Evolutionary conservation across 768 basidiomycete species (phyloP).

Genomic region (Serpula lacrymans): DNA sequence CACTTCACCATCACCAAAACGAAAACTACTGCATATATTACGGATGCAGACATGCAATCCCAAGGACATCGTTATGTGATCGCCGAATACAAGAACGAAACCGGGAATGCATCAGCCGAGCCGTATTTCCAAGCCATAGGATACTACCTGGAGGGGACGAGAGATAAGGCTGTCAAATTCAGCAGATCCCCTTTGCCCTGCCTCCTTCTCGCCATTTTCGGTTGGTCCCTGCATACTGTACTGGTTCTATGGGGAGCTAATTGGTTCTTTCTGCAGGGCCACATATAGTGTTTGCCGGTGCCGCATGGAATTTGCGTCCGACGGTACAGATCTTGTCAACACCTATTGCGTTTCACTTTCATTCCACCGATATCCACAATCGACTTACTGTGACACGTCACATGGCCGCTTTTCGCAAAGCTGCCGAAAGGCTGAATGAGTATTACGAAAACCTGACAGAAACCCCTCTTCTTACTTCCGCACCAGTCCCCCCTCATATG

Average conservation of each 20-base stretch:
- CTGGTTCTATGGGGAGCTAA: not conserved
- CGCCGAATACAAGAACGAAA: slow-evolving; percentile 19
- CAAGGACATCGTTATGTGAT: slow-evolving; percentile 15
- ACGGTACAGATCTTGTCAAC: slow-evolving; percentile 21
- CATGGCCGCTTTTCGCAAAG: slow-evolving; percentile 23
- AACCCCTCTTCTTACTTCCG: slow-evolving; percentile 8
- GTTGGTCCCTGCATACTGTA: slow-evolving; percentile 13
- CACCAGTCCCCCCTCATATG: not conserved
- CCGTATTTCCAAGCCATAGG: slow-evolving; percentile 20
- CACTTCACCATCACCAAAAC: slow-evolving; percentile 2
- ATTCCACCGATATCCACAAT: slow-evolving; percentile 14
- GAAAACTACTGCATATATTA: slow-evolving; percentile 6
- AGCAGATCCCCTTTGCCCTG: slow-evolving; percentile 22
- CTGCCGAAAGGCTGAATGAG: slow-evolving; percentile 15
- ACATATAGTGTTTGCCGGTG: slow-evolving; percentile 24
- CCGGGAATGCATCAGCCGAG: slow-evolving; percentile 14
- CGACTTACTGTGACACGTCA: slow-evolving; percentile 13
- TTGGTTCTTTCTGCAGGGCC: slow-evolving; percentile 15
- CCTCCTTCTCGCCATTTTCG: slow-evolving; percentile 19
- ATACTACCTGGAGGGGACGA: slow-evolving; percentile 19
- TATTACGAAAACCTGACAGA: slow-evolving; percentile 17
- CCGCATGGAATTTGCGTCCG: slow-evolving; percentile 19
- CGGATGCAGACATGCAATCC: slow-evolving; percentile 14
- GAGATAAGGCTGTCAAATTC: slow-evolving; percentile 2
- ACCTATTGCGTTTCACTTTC: slow-evolving; percentile 19